Evolutionary conservation across 2,329 filamentous ascomycete genomes (phyloP).

Genomic region (Sporothrix pallida): DNA sequence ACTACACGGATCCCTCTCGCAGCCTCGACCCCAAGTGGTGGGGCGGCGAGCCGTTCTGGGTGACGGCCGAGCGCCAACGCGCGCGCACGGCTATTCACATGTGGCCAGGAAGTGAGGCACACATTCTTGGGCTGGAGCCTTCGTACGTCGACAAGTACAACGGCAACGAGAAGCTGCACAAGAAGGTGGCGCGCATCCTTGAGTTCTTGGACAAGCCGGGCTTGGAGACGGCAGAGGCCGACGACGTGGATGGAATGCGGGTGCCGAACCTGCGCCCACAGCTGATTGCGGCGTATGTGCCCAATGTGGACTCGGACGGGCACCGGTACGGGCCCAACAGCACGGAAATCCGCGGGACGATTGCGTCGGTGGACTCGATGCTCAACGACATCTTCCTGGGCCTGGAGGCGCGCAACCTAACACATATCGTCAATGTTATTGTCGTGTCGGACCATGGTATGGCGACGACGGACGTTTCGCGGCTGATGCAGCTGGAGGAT

Average conservation of each 20-base stretch:
- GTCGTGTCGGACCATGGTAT: slow-evolving; percentile 99
- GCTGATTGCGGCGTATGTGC: slow-evolving; percentile 92
- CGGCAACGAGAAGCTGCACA: slow-evolving; percentile 71
- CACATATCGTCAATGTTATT: slow-evolving; percentile 87
- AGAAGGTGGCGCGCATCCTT: slow-evolving; percentile 80
- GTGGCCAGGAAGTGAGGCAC: slow-evolving; percentile 97
- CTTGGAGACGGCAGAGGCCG: slow-evolving; percentile 60
- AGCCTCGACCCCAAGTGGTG: slow-evolving; percentile 92
- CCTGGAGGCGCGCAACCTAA: slow-evolving; percentile 81
- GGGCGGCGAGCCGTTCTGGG: slow-evolving; percentile 93
- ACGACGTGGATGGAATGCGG: slow-evolving; percentile 43
- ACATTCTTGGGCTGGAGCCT: slow-evolving; percentile 75
- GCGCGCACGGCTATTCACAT: slow-evolving; percentile 87
- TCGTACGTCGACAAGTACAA: slow-evolving; percentile 86
- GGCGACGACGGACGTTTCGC: slow-evolving; percentile 83
- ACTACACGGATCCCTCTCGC: slow-evolving; percentile 76
- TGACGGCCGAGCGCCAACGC: slow-evolving; percentile 83
- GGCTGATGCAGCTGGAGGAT: slow-evolving; percentile 85
- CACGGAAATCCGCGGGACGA: slow-evolving; percentile 83
- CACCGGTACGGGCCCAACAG: slow-evolving; percentile 93
- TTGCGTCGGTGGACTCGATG: slow-evolving; percentile 81
- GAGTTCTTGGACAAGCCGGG: slow-evolving; percentile 85
- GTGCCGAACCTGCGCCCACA: slow-evolving; percentile 72
- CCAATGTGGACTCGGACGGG: slow-evolving; percentile 85
- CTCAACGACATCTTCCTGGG: slow-evolving; percentile 76